A percentile compares a stretch with the other conserved stretches of the same genome.
These are phyloP conservation scores for Mortierella hygrophila DNA, from an alignment of 192 early-diverging fungal genomes.

Conservation along the genomic window DNA sequence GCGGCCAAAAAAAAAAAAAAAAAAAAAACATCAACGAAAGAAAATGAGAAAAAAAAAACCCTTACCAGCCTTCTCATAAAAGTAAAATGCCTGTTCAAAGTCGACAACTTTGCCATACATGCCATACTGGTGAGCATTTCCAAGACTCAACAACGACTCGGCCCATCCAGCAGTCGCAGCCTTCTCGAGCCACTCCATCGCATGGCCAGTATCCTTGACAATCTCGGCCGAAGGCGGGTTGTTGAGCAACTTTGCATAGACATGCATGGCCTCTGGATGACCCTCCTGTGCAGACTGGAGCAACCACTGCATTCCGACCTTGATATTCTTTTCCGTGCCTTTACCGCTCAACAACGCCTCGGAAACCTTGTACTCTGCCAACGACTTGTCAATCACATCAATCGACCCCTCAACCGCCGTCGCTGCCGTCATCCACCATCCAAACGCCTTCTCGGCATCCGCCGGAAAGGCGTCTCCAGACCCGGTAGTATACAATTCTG, in stretches of 20 bases:
- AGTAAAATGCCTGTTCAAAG: slow-evolving; percentile 53
- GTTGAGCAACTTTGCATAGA: slow-evolving; percentile 41
- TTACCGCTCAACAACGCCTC: slow-evolving; percentile 64
- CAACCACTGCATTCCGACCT: slow-evolving; percentile 54
- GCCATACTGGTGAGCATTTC: slow-evolving; percentile 55
- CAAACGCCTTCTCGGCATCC: slow-evolving; percentile 55
- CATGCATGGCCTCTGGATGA: slow-evolving; percentile 55
- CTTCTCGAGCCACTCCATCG: slow-evolving; percentile 54
- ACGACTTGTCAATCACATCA: slow-evolving; percentile 59
- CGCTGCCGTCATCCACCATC: slow-evolving; percentile 55
- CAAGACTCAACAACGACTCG: slow-evolving; percentile 49
- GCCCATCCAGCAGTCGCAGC: slow-evolving; percentile 55
- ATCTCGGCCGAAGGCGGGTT: slow-evolving; percentile 41
- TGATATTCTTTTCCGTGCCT: slow-evolving; percentile 56
- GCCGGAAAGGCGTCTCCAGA: slow-evolving; percentile 34
- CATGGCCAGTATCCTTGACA: slow-evolving; percentile 29
- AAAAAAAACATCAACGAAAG: not conserved
- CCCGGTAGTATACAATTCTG: slow-evolving; percentile 43
- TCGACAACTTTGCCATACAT: slow-evolving; percentile 53
- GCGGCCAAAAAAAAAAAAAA: not conserved
- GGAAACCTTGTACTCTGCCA: slow-evolving; percentile 75
- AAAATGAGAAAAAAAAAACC: too few relatives aligned
- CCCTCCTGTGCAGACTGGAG: slow-evolving; percentile 53
- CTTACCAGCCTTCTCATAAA: slow-evolving; percentile 54
- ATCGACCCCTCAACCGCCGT: slow-evolving; percentile 49